Evolutionary conservation across 805 yeast species (phyloP), one percentile per base, ranked within the genome.

Genomic region (Nakazawaea ernobii): DNA sequence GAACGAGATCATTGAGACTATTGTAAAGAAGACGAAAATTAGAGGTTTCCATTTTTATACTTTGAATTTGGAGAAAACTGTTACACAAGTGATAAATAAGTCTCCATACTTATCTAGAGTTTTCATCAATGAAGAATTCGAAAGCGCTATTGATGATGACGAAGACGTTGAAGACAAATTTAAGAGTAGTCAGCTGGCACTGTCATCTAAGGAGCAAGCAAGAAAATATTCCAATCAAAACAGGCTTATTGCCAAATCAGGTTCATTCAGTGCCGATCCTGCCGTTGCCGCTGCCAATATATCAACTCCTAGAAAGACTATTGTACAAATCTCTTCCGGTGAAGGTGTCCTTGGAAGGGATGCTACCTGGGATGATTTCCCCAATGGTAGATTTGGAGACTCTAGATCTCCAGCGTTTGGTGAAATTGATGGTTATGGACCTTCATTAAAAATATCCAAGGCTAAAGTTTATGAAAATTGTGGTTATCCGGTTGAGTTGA

Each of bases 361-460:
- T 62, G 96, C 95, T 4, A 86, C 91, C 1, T 91, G 98, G 98
- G 98, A 91, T 70, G 98, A 91, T 59, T 91, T 88, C 65, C 94
- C 97, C 27, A 89, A 91, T 65, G 96, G 97, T 61, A 77, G 98
- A 68, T 89, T 88, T 64, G 95, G 97, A 68, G 96, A 90, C 67
- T 86, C 96, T 0, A 74, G 94, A 58, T 88, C 96, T 32, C 97
- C 97, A 15, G 98, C 98, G 1, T 92, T 86, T 65, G 99, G 98
- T 71, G 97, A 92, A 67, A 88, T 92, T 57, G 97, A 91, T 63
- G 98, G 98, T 29, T 94, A 92, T 63, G 98, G 98, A 2, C 96
- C 97, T 0, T 79, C 86, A 2, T 75, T 94, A 57, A 91, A 91
- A 59, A 82, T 88, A 4, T 76, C 84, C 7, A 75, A 81, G 10